Evolutionary conservation across 306 rosid species (phyloP).

Genomic region (Styphnolobium japonicum): DNA sequence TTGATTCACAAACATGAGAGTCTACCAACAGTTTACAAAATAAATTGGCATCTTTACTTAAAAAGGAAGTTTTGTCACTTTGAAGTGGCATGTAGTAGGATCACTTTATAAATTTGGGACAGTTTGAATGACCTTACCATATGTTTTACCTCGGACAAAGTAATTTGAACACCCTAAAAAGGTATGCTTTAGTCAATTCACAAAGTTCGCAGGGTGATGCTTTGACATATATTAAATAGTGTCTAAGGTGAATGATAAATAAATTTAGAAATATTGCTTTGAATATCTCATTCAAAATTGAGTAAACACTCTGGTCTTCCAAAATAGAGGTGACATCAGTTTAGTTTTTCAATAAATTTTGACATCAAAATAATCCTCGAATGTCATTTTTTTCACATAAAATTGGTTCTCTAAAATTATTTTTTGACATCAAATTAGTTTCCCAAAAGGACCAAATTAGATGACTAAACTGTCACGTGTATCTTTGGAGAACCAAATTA

Average conservation of each 20-base stretch:
- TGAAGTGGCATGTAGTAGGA: background rate
- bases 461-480: too few relatives aligned
- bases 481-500: too few relatives aligned
- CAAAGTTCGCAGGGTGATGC: background rate
- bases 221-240: background rate
- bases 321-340: too few relatives aligned
- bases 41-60: background rate
- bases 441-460: too few relatives aligned
- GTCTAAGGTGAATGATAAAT: background rate
- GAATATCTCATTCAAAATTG: conserved; percentile 22
- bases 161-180: background rate
- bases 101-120: background rate
- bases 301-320: too few relatives aligned
- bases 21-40: background rate
- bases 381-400: too few relatives aligned
- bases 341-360: too few relatives aligned
- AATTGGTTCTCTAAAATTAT: too few relatives aligned
- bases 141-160: conserved; percentile 3
- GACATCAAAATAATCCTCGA: too few relatives aligned
- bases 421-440: too few relatives aligned
- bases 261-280: conserved; percentile 13
- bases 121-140: background rate
- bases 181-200: background rate
- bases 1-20: background rate
- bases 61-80: background rate